Evolutionary conservation across 1,284 basidiomycete genomes (phyloP).

Genomic region (Irpex rosettiformis): DNA sequence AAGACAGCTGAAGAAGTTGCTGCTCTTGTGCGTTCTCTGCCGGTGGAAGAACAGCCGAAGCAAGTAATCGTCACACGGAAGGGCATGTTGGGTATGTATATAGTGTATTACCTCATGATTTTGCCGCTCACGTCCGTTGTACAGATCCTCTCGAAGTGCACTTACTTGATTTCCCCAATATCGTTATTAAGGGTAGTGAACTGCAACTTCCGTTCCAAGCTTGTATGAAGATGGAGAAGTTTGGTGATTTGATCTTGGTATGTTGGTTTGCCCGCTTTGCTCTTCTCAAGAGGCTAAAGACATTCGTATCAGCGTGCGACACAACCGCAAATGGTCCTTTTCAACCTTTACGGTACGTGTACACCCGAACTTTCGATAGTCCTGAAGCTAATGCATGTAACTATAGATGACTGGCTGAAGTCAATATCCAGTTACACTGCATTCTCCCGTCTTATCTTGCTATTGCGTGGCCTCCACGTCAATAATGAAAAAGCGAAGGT

Average conservation of each 20-base stretch:
- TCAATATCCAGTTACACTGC: slow-evolving; percentile 99
- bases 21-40: slow-evolving; percentile 92
- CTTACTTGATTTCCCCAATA: slow-evolving; percentile 98
- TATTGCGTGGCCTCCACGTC: slow-evolving; percentile 95
- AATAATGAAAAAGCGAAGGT: slow-evolving; percentile 99
- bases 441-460: slow-evolving; percentile 94
- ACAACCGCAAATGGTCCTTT: slow-evolving; percentile 99
- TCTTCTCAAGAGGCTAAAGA: too few relatives aligned
- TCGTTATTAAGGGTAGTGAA: slow-evolving; percentile 99
- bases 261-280: too few relatives aligned
- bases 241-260: slow-evolving; percentile 93
- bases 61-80: slow-evolving; percentile 99
- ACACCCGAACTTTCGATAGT: not conserved
- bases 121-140: slow-evolving; percentile 10
- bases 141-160: slow-evolving; percentile 95
- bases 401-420: slow-evolving; percentile 95
- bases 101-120: not conserved
- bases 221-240: slow-evolving; percentile 99
- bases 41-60: slow-evolving; percentile 99
- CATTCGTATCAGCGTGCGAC: slow-evolving; percentile 66
- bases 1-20: slow-evolving; percentile 99
- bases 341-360: slow-evolving; percentile 85
- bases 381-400: not conserved
- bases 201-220: slow-evolving; percentile 99
- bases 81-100: slow-evolving; percentile 87